Evolutionary conservation across 768 basidiomycete species (phyloP), one percentile per base, ranked within the genome.

Genomic region (Amanita inopinata): DNA sequence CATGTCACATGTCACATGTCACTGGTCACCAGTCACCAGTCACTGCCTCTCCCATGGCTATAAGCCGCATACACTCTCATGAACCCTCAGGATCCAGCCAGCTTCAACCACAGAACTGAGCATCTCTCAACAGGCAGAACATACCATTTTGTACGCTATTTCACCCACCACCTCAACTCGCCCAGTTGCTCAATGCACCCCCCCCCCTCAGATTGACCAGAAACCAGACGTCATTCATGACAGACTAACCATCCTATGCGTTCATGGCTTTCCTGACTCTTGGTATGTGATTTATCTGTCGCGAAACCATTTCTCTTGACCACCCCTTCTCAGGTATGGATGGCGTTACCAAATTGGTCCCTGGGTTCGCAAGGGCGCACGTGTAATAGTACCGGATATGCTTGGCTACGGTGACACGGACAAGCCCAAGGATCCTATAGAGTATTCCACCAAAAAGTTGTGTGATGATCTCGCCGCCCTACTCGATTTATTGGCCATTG

Each of bases 211-310:
- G 68, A 58, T 70, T 19, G 83, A 87, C 56, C 75, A 86, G 57
- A 48, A 65, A n/a, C 80, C 82, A 4, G 48, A 43, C 11, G 46
- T 48, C 58, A 69, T 48, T 58, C 64, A 10, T 54, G 61, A 22
- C 52, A 61, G 14, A 65, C 63, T 5, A 62, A 78, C 83, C 2
- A 48, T 89, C 5, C 65, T 88, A n/a, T 82, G 80, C 54, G 48
- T 88, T 12, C 87, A 90, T 53, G 86, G 87, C 1, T 88, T 89
- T 55, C 86, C 87, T 10, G 87, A 89, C 53, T 56, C 64, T 19
- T 72, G 70, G 70, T 63, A 56, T 17, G 47, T 45, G 25, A 25
- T 19, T 4, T 20, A 7, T 12, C 35, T 40, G 11, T 41, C 10
- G 17, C 15, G 14, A 17, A 5, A 22, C 31, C 30, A 33, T n/a